These are phyloP conservation scores for Orychophragmus violaceus DNA, from an alignment of 345 rosid genomes.

Conservation along the genomic window DNA sequence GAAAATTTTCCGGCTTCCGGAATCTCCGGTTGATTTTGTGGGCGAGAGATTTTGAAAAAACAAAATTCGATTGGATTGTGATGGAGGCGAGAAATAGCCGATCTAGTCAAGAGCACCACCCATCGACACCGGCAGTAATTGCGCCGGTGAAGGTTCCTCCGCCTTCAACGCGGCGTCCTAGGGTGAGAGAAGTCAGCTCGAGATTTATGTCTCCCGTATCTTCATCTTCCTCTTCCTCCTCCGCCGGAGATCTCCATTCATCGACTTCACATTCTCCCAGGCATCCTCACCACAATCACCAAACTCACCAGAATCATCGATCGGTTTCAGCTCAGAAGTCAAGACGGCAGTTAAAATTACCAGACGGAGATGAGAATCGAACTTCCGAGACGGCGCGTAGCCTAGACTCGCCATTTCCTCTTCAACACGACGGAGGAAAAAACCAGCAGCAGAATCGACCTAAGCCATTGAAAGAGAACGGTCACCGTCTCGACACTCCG, in stretches of 20 bases:
- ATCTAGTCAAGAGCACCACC: constrained; percentile 8
- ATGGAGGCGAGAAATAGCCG: constrained; percentile 21
- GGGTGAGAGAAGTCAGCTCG: constrained; percentile 81
- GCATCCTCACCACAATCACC: constrained; percentile 29
- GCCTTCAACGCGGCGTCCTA: constrained; percentile 51
- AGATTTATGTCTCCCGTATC: constrained; percentile 75
- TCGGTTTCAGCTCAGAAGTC: constrained; percentile 45
- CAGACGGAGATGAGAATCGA: constrained; percentile 46
- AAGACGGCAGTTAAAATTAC: constrained; percentile 35
- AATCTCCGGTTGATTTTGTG: too few species aligned
- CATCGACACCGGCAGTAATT: constrained; percentile 20
- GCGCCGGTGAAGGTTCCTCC: constrained; percentile 32
- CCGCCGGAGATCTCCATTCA: constrained; percentile 39
- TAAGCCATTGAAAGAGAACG: constrained; percentile 30
- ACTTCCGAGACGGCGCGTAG: constrained; percentile 39
- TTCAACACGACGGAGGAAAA: constrained; percentile 24
- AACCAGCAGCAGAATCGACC: constrained; percentile 12
- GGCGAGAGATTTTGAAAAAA: not conserved
- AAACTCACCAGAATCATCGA: constrained; percentile 24
- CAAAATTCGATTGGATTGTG: not conserved
- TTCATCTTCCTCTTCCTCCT: constrained; percentile 21
- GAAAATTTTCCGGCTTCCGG: too few species aligned
- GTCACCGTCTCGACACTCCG: constrained; percentile 24
- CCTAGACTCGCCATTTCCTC: constrained; percentile 44
- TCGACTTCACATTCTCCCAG: constrained; percentile 37